These are phyloP conservation scores for Myxozyma mucilagina DNA, from an alignment of 805 yeast species.

Conservation along the genomic window DNA sequence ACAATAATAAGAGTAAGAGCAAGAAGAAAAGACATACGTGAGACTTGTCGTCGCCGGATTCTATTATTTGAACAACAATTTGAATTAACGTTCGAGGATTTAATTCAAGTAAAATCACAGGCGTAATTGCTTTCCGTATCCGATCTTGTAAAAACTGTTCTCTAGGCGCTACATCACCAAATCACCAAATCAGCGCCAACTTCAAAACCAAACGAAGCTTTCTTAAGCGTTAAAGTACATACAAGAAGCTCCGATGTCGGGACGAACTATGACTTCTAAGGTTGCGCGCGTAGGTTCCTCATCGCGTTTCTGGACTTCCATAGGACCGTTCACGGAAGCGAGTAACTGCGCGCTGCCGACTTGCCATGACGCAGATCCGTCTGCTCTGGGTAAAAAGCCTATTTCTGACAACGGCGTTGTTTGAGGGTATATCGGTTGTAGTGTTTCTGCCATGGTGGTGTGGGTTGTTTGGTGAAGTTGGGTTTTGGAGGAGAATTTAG, in stretches of 20 bases:
- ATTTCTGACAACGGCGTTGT: slow-evolving; percentile 7
- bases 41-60: slow-evolving; percentile 49
- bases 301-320: slow-evolving; percentile 79
- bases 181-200: neutral
- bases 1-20: neutral
- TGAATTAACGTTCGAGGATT: slow-evolving; percentile 82
- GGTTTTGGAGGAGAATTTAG: neutral
- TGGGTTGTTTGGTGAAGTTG: neutral
- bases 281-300: slow-evolving; percentile 79
- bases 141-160: slow-evolving; percentile 77
- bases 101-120: slow-evolving; percentile 58
- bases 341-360: slow-evolving; percentile 45
- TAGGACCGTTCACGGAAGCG: slow-evolving; percentile 85
- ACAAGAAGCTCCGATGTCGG: slow-evolving; percentile 71
- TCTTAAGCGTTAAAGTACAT: slow-evolving; percentile 6
- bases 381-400: slow-evolving; percentile 21
- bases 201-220: neutral
- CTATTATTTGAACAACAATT: slow-evolving; percentile 63
- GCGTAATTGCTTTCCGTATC: slow-evolving; percentile 59
- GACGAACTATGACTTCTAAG: slow-evolving; percentile 75
- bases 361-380: slow-evolving; percentile 29
- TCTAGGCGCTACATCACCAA: slow-evolving; percentile 48
- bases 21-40: slow-evolving; percentile 9
- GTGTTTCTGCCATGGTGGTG: neutral
- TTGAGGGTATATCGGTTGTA: neutral